These are phyloP conservation scores for Metschnikowia santaceciliae DNA, from an alignment of 805 yeast genomes.

Conservation along the genomic window DNA sequence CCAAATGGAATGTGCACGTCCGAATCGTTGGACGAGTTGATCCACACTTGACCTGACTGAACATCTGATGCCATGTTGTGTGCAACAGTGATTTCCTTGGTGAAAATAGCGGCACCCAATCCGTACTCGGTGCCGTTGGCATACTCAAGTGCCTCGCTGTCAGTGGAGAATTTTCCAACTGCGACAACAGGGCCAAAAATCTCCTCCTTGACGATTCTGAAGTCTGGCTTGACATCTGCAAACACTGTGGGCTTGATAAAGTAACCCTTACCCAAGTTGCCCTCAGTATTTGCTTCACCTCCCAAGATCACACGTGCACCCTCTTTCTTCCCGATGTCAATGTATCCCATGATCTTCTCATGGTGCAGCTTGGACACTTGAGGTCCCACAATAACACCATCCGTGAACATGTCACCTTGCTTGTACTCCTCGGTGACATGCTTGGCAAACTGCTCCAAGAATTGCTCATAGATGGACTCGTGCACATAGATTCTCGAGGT, in stretches of 20 bases:
- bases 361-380: slow-evolving; percentile 54
- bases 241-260: slow-evolving; percentile 75
- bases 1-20: slow-evolving; percentile 72
- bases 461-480: slow-evolving; percentile 52
- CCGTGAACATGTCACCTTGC: slow-evolving; percentile 53
- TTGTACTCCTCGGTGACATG: slow-evolving; percentile 48
- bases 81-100: slow-evolving; percentile 61
- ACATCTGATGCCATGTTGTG: slow-evolving; percentile 58
- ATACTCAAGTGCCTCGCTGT: slow-evolving; percentile 60
- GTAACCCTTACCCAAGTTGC: slow-evolving; percentile 48
- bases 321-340: slow-evolving; percentile 42
- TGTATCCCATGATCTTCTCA: slow-evolving; percentile 46
- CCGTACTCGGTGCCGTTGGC: slow-evolving; percentile 79
- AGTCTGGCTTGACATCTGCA: slow-evolving; percentile 60
- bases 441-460: slow-evolving; percentile 40
- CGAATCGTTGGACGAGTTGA: slow-evolving; percentile 65
- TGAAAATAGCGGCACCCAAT: slow-evolving; percentile 77
- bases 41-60: slow-evolving; percentile 66
- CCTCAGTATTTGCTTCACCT: slow-evolving; percentile 39
- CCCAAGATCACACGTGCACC: slow-evolving; percentile 42
- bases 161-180: slow-evolving; percentile 59
- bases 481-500: slow-evolving; percentile 61
- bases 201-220: slow-evolving; percentile 72
- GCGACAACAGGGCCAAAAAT: slow-evolving; percentile 86
- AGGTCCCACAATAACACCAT: slow-evolving; percentile 54